Evolutionary conservation across 2,329 filamentous ascomycete species (phyloP).

Genomic region (Amylocarpus encephaloides): DNA sequence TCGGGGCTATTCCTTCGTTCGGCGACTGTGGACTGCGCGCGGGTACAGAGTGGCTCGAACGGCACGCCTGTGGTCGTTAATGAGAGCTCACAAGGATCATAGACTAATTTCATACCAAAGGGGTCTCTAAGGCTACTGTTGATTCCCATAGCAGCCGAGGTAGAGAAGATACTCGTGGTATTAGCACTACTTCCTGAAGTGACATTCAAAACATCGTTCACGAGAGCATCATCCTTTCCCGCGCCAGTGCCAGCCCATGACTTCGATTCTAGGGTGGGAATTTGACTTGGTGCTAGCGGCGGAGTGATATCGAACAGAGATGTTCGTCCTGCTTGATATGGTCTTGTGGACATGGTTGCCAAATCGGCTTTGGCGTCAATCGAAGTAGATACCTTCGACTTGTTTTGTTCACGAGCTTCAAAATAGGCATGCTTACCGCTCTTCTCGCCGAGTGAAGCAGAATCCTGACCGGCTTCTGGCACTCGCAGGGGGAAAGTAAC

Average conservation of each 20-base stretch:
- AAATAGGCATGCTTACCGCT: constrained; percentile 30
- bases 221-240: too few relatives aligned
- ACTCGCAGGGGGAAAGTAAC: not conserved
- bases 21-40: not conserved
- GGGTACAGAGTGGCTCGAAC: not conserved
- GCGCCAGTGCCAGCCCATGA: too few relatives aligned
- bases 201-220: too few relatives aligned
- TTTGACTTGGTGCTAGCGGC: too few relatives aligned
- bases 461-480: constrained; percentile 4
- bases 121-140: too few relatives aligned
- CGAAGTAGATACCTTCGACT: constrained; percentile 14
- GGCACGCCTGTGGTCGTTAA: not conserved
- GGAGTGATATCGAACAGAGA: not conserved
- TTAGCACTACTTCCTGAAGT: too few relatives aligned
- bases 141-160: too few relatives aligned
- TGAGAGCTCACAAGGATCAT: not conserved
- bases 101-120: too few relatives aligned
- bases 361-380: constrained; percentile 2
- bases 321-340: not conserved
- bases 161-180: too few relatives aligned
- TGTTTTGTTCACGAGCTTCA: constrained; percentile 29
- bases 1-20: constrained; percentile 15
- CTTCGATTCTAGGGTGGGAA: too few relatives aligned
- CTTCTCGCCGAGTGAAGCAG: constrained; percentile 22
- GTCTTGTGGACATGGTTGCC: not conserved